These are phyloP conservation scores for Glutinoglossum americanum DNA, from an alignment of 495 filamentous ascomycete genomes.

Conservation along the genomic window DNA sequence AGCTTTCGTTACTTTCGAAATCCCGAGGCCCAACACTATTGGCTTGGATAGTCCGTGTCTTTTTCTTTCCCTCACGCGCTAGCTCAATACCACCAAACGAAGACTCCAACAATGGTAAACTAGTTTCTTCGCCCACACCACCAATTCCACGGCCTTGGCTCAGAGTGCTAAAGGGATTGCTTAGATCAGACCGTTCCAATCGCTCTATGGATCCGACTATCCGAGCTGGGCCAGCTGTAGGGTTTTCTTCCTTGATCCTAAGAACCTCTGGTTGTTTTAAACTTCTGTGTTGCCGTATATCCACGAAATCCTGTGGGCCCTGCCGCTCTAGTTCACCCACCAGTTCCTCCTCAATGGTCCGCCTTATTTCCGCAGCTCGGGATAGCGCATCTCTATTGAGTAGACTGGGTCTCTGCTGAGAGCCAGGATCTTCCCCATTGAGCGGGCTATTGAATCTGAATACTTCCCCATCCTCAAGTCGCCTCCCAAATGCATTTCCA, in stretches of 20 bases:
- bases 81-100: background rate
- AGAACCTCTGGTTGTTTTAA: conserved; percentile 3
- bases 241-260: conserved; percentile 6
- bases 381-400: conserved; percentile 13
- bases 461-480: conserved; percentile 1
- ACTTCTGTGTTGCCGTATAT: conserved; percentile 13
- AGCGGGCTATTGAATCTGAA: background rate
- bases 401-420: conserved; percentile 3
- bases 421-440: background rate
- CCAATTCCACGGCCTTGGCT: background rate
- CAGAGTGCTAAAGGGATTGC: background rate
- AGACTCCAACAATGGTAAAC: background rate
- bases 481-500: background rate
- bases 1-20: background rate
- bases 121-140: background rate
- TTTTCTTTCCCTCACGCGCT: background rate
- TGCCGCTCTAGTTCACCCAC: conserved; percentile 2
- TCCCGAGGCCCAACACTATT: background rate
- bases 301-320: conserved; percentile 11
- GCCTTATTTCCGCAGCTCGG: conserved; percentile 18
- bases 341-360: conserved; percentile 18
- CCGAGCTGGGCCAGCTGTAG: background rate
- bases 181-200: background rate
- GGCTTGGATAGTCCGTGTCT: background rate
- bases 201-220: conserved; percentile 6